These are phyloP conservation scores for Sporothrix brasiliensis DNA, from an alignment of 2,329 filamentous ascomycete genomes.

Conservation along the genomic window DNA sequence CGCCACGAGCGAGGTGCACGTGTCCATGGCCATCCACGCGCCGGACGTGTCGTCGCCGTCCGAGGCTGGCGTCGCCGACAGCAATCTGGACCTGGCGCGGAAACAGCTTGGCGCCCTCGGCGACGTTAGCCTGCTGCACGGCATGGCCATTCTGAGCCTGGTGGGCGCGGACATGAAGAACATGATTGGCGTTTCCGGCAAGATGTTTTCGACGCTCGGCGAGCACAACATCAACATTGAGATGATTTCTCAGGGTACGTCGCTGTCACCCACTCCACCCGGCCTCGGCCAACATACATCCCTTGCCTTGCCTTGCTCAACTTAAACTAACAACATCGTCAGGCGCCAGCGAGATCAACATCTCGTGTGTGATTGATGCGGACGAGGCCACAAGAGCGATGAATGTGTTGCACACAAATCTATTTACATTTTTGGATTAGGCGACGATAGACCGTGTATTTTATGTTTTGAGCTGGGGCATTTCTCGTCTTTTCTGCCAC, in stretches of 20 bases:
- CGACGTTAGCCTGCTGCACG: conserved; percentile 83
- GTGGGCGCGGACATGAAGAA: conserved; percentile 97
- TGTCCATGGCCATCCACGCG: conserved; percentile 93
- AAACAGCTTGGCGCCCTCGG: conserved; percentile 75
- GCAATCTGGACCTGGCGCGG: conserved; percentile 57
- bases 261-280: not conserved
- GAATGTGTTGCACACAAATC: conserved; percentile 93
- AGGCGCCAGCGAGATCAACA: conserved; percentile 99
- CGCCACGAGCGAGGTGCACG: conserved; percentile 93
- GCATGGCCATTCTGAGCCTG: conserved; percentile 94
- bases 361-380: conserved; percentile 94
- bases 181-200: conserved; percentile 90
- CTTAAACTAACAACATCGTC: not conserved
- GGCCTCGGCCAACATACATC: not conserved
- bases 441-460: conserved; percentile 4
- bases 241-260: conserved; percentile 96
- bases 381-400: conserved; percentile 88
- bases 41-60: conserved; percentile 61
- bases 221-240: conserved; percentile 96
- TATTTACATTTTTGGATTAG: conserved; percentile 92
- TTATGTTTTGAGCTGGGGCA: not conserved
- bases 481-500: not conserved
- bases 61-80: conserved; percentile 37
- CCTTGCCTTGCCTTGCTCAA: not conserved
- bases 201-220: conserved; percentile 92